Conservation (phyloP, 345 rosid species). For the Triadica sebifera region DNA sequence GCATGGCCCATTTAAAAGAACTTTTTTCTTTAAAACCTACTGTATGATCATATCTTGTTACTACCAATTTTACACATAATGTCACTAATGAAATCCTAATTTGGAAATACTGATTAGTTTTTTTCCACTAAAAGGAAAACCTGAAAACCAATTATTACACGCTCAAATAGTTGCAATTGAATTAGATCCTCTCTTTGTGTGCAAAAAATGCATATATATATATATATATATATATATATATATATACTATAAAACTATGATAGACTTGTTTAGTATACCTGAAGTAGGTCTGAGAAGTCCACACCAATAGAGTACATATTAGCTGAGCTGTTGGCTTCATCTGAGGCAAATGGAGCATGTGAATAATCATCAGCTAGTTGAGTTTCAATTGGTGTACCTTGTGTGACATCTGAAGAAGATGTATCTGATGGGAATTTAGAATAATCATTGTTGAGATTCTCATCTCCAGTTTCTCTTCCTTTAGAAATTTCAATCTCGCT, state of each 20-base stretch:
- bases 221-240: too few relatives aligned
- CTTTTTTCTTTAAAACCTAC: neutral
- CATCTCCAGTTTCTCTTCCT: constrained; percentile 31
- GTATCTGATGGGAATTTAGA: constrained; percentile 46
- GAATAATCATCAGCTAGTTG: constrained; percentile 14
- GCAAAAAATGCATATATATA: too few relatives aligned
- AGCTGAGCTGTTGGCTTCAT: constrained; percentile 57
- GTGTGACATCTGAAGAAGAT: constrained; percentile 35
- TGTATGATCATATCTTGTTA: neutral
- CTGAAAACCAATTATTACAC: too few relatives aligned
- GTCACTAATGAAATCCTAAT: neutral
- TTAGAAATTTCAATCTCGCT: constrained; percentile 18
- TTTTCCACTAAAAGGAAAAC: too few relatives aligned
- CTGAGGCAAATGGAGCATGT: constrained; percentile 31
- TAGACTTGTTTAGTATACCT: constrained; percentile 25
- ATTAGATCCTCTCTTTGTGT: too few relatives aligned
- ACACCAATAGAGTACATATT: constrained; percentile 29
- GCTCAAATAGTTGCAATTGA: too few relatives aligned
- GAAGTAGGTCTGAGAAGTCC: constrained; percentile 45
- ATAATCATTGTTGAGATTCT: constrained; percentile 27
- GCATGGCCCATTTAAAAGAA: constrained; percentile 20
- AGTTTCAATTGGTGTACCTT: constrained; percentile 17
- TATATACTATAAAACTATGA: too few relatives aligned
- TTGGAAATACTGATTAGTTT: neutral
- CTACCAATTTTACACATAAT: neutral